Conservation (phyloP, 2,329 filamentous ascomycete species). For the Capronia americana region DNA sequence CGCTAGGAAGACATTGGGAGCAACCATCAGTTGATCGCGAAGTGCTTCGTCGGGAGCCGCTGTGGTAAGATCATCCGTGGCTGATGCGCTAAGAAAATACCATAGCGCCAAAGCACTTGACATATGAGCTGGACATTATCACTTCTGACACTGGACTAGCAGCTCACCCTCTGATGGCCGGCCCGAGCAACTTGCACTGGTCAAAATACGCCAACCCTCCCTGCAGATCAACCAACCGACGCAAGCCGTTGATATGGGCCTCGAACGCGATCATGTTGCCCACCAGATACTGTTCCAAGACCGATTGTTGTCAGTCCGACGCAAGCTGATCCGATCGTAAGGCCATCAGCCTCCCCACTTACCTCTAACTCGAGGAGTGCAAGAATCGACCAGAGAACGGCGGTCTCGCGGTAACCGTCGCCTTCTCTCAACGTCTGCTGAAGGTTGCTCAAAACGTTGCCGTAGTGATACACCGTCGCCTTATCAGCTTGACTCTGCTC, state of each 20-base stretch:
- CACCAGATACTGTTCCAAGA: neutral
- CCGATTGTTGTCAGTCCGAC: neutral
- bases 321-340: neutral
- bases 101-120: neutral
- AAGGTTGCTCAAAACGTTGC: neutral
- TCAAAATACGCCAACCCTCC: neutral
- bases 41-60: neutral
- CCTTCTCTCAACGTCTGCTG: neutral
- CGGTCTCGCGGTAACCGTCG: neutral
- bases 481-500: neutral
- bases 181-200: neutral
- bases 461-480: neutral
- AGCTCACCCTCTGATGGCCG: neutral
- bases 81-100: neutral
- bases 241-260: neutral
- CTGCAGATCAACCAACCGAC: neutral
- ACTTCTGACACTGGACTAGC: neutral
- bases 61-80: neutral
- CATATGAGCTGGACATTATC: neutral
- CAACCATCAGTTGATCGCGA: neutral
- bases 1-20: neutral
- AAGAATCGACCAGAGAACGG: slow-evolving; percentile 1
- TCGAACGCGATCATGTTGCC: neutral
- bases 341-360: no score
- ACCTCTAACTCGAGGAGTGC: neutral